Conservation (phyloP, 176 grass and related monocot genomes). For the Bolboschoenus planiculmis region DNA sequence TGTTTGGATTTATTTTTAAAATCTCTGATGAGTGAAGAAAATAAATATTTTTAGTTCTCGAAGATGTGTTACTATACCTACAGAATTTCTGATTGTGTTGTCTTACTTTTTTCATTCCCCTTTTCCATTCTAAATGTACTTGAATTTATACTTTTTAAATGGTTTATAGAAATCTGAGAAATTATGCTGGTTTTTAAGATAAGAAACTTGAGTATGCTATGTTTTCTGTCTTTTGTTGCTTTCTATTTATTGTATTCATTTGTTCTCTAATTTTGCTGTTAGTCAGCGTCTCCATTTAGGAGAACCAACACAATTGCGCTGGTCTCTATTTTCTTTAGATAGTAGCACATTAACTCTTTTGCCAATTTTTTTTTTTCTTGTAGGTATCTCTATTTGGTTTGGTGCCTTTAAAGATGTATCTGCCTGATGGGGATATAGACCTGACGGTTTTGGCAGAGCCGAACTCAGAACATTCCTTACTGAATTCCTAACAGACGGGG, state of each 20-base stretch:
- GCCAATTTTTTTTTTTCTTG: not conserved
- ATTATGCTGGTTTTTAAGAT: not conserved
- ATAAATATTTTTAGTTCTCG: not conserved
- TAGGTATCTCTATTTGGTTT: conserved; percentile 30
- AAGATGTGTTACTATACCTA: not conserved
- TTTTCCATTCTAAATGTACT: not conserved
- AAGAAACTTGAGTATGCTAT: not conserved
- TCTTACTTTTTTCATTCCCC: not conserved
- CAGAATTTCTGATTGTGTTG: not conserved
- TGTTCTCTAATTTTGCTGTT: not conserved
- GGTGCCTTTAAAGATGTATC: conserved; percentile 73
- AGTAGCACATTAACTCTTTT: not conserved
- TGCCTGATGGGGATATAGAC: conserved; percentile 96
- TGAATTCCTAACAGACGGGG: not conserved
- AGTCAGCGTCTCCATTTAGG: not conserved
- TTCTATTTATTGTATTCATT: not conserved
- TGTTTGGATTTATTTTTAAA: not conserved
- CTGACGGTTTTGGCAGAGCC: conserved; percentile 44
- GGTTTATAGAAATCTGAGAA: not conserved
- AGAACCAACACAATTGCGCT: not conserved
- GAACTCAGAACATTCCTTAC: conserved; percentile 41
- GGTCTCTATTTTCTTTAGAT: not conserved
- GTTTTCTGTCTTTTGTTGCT: not conserved
- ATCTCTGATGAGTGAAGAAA: not conserved
- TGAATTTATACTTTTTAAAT: not conserved